These are phyloP conservation scores for Fusarium sp. DNA, from an alignment of 2,329 filamentous ascomycete species.

Conservation along the genomic window DNA sequence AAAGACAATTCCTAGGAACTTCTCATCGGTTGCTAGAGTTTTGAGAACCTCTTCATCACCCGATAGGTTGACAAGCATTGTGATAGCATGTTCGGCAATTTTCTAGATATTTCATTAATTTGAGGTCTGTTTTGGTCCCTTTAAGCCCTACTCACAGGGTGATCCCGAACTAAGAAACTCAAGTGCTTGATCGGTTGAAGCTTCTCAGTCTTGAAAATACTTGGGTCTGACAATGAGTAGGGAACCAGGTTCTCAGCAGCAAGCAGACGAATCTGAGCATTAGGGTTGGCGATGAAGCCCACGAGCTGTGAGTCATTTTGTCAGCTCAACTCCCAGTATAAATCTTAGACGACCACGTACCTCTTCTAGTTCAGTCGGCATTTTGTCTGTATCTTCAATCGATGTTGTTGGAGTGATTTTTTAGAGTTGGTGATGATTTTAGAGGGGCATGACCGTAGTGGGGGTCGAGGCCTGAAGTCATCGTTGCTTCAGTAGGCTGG, in stretches of 20 bases:
- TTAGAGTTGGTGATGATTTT: slow-evolving; percentile 40
- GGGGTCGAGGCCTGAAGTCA: slow-evolving; percentile 46
- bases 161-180: slow-evolving; percentile 87
- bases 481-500: slow-evolving; percentile 43
- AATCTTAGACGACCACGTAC: slow-evolving; percentile 54
- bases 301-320: slow-evolving; percentile 72
- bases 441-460: slow-evolving; percentile 47
- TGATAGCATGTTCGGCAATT: slow-evolving; percentile 93
- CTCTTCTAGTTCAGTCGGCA: slow-evolving; percentile 83
- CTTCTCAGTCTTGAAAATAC: slow-evolving; percentile 85
- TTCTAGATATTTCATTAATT: slow-evolving; percentile 62
- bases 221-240: slow-evolving; percentile 78
- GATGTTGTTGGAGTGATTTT: slow-evolving; percentile 28
- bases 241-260: slow-evolving; percentile 89
- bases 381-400: slow-evolving; percentile 50
- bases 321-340: not conserved
- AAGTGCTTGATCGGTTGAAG: slow-evolving; percentile 85
- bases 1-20: slow-evolving; percentile 81
- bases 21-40: slow-evolving; percentile 79
- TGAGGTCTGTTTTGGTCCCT: no score
- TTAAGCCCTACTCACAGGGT: slow-evolving; percentile 68
- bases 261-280: slow-evolving; percentile 87
- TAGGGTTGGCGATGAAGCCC: slow-evolving; percentile 91
- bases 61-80: slow-evolving; percentile 88
- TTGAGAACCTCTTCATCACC: slow-evolving; percentile 81